phyloP scores from a whole-genome alignment of 2,329 filamentous ascomycete species.

The Talaromyces sp. region DNA sequence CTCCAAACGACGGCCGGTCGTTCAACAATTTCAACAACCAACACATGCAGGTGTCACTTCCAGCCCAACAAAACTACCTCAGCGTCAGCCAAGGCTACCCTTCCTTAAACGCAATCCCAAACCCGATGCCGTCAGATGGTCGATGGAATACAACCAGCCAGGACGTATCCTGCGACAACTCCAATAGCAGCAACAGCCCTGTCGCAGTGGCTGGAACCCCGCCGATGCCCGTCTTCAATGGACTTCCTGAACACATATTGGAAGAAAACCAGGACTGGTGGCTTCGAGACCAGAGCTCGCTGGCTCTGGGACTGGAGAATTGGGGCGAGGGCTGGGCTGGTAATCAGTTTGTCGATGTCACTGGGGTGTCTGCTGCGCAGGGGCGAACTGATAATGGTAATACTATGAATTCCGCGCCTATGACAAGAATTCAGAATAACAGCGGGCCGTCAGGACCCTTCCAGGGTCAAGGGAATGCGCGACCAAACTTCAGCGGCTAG shows the following conservation, averaged over 20 bases:
- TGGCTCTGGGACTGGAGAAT: slow-evolving; percentile 58
- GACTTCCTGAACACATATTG: slow-evolving; percentile 51
- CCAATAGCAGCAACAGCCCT: slow-evolving; percentile 18
- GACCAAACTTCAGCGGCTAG: neutral
- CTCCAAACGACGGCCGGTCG: neutral
- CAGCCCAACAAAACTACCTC: neutral
- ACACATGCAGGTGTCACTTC: neutral
- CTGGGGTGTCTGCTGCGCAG: slow-evolving; percentile 3
- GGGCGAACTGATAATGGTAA: neutral
- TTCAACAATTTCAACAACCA: neutral
- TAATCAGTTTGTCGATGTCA: slow-evolving; percentile 13
- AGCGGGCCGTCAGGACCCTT: neutral
- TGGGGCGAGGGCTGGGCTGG: slow-evolving; percentile 41
- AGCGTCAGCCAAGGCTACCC: neutral
- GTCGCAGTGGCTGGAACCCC: slow-evolving; percentile 37
- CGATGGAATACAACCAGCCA: slow-evolving; percentile 27
- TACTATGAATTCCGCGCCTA: neutral
- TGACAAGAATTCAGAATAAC: neutral
- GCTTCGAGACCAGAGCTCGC: slow-evolving; percentile 55
- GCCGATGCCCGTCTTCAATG: slow-evolving; percentile 51
- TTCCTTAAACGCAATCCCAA: neutral
- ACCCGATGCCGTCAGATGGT: neutral
- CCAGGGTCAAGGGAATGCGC: neutral
- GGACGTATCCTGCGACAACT: slow-evolving; percentile 14
- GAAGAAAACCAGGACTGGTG: slow-evolving; percentile 62